A percentile compares a stretch with the other conserved stretches of the same genome.
These are phyloP conservation scores for Pleodorina starrii DNA, from an alignment of 139 green algal species.

Conservation along the genomic window DNA sequence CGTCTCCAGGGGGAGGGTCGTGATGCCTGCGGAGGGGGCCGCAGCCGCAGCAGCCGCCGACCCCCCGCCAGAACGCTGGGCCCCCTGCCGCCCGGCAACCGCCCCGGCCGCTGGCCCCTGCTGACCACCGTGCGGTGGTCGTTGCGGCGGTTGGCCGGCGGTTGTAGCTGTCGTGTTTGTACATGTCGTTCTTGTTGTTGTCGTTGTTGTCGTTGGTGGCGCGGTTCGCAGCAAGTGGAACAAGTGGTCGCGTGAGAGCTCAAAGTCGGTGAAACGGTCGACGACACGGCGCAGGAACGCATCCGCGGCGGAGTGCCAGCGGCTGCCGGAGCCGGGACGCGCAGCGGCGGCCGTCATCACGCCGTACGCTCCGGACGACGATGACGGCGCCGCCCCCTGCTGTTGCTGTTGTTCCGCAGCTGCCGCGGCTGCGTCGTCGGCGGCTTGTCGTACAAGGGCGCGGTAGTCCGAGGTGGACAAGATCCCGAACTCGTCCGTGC, in stretches of 20 bases:
- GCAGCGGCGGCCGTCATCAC: not conserved
- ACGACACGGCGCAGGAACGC: constrained; percentile 22
- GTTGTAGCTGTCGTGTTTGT: not conserved
- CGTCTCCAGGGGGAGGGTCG: not conserved
- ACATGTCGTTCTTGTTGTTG: not conserved
- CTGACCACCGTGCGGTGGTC: not conserved
- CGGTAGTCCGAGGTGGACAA: constrained; percentile 21
- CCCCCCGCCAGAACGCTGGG: too few species aligned
- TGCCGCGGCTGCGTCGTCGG: not conserved
- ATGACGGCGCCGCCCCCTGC: not conserved
- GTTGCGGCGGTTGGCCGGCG: not conserved
- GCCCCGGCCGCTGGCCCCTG: too few species aligned
- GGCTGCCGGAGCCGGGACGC: not conserved
- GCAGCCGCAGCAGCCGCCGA: not conserved
- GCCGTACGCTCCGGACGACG: not conserved
- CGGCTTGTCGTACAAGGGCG: not conserved
- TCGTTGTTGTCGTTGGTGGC: not conserved
- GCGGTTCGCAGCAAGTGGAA: not conserved
- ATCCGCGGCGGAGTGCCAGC: constrained; percentile 6
- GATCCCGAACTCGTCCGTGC: constrained; percentile 30
- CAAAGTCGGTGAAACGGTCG: constrained; percentile 23
- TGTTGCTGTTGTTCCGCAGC: too few species aligned
- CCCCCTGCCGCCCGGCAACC: too few species aligned
- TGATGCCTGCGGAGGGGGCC: not conserved
- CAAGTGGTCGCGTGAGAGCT: not conserved